Conservation (phyloP, 805 yeast genomes). For the Teunomyces lycoperdinae region DNA sequence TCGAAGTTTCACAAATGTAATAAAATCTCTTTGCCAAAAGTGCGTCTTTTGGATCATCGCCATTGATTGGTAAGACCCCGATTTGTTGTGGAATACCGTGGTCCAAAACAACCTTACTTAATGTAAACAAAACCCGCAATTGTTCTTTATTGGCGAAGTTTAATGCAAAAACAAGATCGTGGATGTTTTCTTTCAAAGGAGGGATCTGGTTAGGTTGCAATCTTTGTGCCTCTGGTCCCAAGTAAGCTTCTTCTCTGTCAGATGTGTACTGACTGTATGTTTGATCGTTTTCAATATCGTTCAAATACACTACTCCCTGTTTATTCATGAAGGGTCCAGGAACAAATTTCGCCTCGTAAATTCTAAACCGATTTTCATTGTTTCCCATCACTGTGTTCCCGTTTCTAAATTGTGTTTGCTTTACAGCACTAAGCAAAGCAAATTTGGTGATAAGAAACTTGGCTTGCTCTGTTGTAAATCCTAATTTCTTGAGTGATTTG, state of each 20-base stretch:
- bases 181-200: conserved; percentile 66
- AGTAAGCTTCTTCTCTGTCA: conserved; percentile 45
- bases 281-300: conserved; percentile 67
- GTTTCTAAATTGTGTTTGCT: conserved; percentile 30
- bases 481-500: conserved; percentile 22
- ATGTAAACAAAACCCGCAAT: conserved; percentile 46
- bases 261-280: conserved; percentile 46
- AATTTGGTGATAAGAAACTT: conserved; percentile 33
- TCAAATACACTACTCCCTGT: conserved; percentile 63
- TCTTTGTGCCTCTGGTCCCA: conserved; percentile 15
- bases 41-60: conserved; percentile 24
- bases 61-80: conserved; percentile 71
- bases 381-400: conserved; percentile 31
- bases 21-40: conserved; percentile 31
- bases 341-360: conserved; percentile 25
- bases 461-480: conserved; percentile 31
- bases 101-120: conserved; percentile 48
- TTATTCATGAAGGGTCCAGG: conserved; percentile 10
- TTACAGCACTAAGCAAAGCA: conserved; percentile 40
- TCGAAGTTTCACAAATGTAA: conserved; percentile 28
- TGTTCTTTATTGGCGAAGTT: conserved; percentile 56
- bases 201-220: conserved; percentile 62
- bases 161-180: conserved; percentile 68
- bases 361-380: conserved; percentile 33
- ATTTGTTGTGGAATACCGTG: conserved; percentile 72